Evolutionary conservation across 345 rosid genomes (phyloP).

Genomic region (Combretum micranthum): DNA sequence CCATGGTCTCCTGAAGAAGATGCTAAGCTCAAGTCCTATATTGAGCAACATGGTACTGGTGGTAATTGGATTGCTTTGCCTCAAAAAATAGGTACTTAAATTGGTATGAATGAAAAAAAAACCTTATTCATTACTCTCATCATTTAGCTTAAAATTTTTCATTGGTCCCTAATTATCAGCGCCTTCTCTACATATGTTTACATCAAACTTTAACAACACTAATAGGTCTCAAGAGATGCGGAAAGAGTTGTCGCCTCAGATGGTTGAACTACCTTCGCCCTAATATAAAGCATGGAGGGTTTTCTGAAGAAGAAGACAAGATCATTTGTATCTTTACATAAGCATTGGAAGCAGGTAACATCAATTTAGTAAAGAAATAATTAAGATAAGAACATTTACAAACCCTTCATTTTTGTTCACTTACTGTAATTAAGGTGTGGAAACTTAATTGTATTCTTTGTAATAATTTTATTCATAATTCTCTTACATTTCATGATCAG

Average conservation of each 20-base stretch:
- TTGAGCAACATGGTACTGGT: conserved; percentile 60
- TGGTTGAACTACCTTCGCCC: conserved; percentile 76
- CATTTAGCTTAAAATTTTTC: not conserved
- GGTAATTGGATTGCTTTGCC: conserved; percentile 89
- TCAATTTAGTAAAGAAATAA: too few relatives aligned
- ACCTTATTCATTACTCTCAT: too few relatives aligned
- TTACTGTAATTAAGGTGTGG: too few relatives aligned
- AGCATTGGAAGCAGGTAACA: conserved; percentile 66
- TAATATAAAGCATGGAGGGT: conserved; percentile 60
- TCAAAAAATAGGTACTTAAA: conserved; percentile 53
- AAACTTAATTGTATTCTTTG: too few relatives aligned
- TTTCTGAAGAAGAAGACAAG: conserved; percentile 66
- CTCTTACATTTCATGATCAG: conserved; percentile 12
- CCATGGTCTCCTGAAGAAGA: conserved; percentile 95
- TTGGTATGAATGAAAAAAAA: too few relatives aligned
- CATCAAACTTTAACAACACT: not conserved
- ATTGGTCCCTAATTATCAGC: not conserved
- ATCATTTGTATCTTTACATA: conserved; percentile 51
- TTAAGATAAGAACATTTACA: too few relatives aligned
- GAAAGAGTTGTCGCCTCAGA: conserved; percentile 71
- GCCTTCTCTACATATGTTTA: too few relatives aligned
- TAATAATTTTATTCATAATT: not conserved
- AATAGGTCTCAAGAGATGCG: conserved; percentile 67
- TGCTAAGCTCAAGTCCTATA: conserved; percentile 56
- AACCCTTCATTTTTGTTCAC: too few relatives aligned